Evolutionary conservation across 1,284 basidiomycete genomes (phyloP).

Genomic region (Marasmius oreades): DNA sequence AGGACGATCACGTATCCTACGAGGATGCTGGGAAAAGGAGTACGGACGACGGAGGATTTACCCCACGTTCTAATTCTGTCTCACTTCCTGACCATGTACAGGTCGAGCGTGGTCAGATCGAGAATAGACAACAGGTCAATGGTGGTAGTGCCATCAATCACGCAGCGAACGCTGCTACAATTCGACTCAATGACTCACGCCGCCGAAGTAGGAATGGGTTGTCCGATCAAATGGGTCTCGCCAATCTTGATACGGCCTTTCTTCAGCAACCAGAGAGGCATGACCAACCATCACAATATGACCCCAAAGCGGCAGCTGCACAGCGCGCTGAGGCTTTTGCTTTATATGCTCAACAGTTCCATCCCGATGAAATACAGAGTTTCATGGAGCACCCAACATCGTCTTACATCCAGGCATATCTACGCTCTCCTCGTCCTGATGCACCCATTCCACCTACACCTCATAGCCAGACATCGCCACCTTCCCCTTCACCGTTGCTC

Average conservation of each 20-base stretch:
- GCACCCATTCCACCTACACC: constrained; percentile 76
- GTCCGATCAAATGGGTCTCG: constrained; percentile 59
- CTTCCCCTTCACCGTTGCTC: constrained; percentile 56
- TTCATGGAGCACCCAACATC: constrained; percentile 53
- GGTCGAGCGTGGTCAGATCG: not conserved
- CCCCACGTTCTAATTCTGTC: constrained; percentile 67
- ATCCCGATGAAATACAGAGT: constrained; percentile 48
- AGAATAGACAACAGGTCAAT: not conserved
- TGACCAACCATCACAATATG: constrained; percentile 25
- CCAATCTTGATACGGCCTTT: constrained; percentile 50
- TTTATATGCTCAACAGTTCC: constrained; percentile 31
- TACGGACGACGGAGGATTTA: constrained; percentile 51
- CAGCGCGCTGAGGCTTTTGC: constrained; percentile 15
- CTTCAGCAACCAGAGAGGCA: constrained; percentile 40
- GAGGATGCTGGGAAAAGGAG: constrained; percentile 32
- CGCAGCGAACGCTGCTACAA: not conserved
- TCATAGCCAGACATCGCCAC: constrained; percentile 66
- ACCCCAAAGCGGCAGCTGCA: constrained; percentile 19
- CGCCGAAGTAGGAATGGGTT: constrained; percentile 41
- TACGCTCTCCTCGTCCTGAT: constrained; percentile 56
- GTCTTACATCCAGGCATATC: constrained; percentile 55
- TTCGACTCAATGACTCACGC: constrained; percentile 11
- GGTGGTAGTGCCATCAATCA: not conserved
- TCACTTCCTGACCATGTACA: constrained; percentile 42
- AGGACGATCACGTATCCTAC: constrained; percentile 31